Percentiles rank a stretch among this genome's conserved stretches.
Conservation (phyloP, 371 early-diverging fungal genomes). For the Syncephalastrum monosporum region DNA sequence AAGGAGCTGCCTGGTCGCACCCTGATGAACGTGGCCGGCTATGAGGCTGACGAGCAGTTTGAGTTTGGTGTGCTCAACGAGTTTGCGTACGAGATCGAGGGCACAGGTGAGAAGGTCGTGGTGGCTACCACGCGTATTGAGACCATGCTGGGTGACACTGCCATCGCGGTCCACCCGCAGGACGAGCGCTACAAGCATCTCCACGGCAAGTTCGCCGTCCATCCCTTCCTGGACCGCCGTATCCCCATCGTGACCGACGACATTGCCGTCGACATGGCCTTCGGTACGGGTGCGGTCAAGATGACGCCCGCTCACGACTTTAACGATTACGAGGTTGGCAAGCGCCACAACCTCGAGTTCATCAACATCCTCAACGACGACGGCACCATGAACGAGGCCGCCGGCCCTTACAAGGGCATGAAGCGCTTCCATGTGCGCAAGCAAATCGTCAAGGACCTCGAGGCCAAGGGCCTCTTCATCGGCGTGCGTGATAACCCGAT, state of each 20-base stretch:
- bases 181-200: slow-evolving; percentile 87
- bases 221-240: slow-evolving; percentile 93
- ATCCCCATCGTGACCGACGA: slow-evolving; percentile 95
- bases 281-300: slow-evolving; percentile 99
- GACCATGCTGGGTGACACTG: slow-evolving; percentile 99
- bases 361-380: slow-evolving; percentile 97
- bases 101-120: slow-evolving; percentile 81
- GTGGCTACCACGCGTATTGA: slow-evolving; percentile 99
- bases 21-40: slow-evolving; percentile 86
- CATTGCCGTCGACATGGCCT: slow-evolving; percentile 91
- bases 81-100: slow-evolving; percentile 87
- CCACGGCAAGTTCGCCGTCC: slow-evolving; percentile 90
- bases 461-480: slow-evolving; percentile 86
- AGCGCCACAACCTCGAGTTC: slow-evolving; percentile 91
- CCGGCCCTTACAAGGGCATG: slow-evolving; percentile 86
- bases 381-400: slow-evolving; percentile 91
- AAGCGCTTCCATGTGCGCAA: slow-evolving; percentile 97
- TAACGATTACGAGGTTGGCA: slow-evolving; percentile 98
- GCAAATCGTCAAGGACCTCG: slow-evolving; percentile 84
- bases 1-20: slow-evolving; percentile 88
- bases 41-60: slow-evolving; percentile 89
- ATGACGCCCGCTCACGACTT: slow-evolving; percentile 99
- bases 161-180: slow-evolving; percentile 92
- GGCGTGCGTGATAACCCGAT: slow-evolving; percentile 91
- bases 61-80: slow-evolving; percentile 98